Evolutionary conservation across 441 rosid genomes (phyloP).

Genomic region (Pelargonium citronellum): DNA sequence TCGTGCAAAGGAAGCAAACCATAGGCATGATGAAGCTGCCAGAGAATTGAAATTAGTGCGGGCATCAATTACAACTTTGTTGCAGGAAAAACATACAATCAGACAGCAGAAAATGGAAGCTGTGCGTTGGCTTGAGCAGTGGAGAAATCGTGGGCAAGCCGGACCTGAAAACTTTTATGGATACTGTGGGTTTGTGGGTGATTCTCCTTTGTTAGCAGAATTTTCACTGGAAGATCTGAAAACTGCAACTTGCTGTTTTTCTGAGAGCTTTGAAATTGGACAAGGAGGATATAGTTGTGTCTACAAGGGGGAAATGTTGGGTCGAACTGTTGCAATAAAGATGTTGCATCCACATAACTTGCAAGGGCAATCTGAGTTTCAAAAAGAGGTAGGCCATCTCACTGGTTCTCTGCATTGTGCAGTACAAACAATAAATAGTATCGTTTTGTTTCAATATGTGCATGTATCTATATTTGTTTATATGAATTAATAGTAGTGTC

Average conservation of each 20-base stretch:
- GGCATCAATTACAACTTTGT: slow-evolving; percentile 47
- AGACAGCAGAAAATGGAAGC: slow-evolving; percentile 60
- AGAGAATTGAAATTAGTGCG: slow-evolving; percentile 43
- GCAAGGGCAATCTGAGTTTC: slow-evolving; percentile 63
- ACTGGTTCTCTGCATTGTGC: background rate
- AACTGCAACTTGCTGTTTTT: slow-evolving; percentile 65
- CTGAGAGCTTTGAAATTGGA: slow-evolving; percentile 67
- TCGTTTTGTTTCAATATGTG: too few species aligned
- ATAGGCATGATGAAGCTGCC: slow-evolving; percentile 40
- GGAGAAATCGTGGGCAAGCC: slow-evolving; percentile 48
- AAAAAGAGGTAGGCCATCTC: slow-evolving; percentile 48
- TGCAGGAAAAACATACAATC: slow-evolving; percentile 53
- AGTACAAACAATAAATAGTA: too few species aligned
- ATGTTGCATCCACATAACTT: slow-evolving; percentile 48
- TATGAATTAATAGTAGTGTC: too few species aligned
- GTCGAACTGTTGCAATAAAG: slow-evolving; percentile 69
- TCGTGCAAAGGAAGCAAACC: slow-evolving; percentile 44
- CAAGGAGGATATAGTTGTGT: slow-evolving; percentile 58
- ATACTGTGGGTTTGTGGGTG: slow-evolving; percentile 39
- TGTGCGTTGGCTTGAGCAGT: slow-evolving; percentile 55
- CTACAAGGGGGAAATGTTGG: slow-evolving; percentile 75
- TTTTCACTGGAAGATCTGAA: slow-evolving; percentile 50
- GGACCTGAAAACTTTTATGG: slow-evolving; percentile 42
- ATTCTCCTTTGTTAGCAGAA: slow-evolving; percentile 50
- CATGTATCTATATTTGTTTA: too few species aligned